These are phyloP conservation scores for Adansonia digitata DNA, from an alignment of 345 rosid genomes.

Conservation along the genomic window DNA sequence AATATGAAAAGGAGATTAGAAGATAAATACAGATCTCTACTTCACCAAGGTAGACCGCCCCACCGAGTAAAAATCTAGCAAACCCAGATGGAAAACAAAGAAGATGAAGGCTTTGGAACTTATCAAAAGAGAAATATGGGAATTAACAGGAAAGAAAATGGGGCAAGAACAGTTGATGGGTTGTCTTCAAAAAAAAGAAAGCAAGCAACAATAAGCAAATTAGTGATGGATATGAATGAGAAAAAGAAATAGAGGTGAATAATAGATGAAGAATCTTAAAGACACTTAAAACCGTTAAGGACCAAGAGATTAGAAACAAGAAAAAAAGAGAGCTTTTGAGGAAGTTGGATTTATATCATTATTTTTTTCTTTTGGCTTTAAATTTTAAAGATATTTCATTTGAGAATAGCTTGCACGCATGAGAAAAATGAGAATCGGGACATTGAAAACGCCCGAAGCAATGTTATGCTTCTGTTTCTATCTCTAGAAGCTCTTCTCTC, in stretches of 20 bases:
- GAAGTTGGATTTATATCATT: too few species aligned
- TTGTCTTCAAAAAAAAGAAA: conserved; percentile 8
- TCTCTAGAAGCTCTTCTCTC: neutral
- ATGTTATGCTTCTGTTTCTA: conserved; percentile 24
- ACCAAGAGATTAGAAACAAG: conserved; percentile 25
- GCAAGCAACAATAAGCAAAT: conserved; percentile 1
- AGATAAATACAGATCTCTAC: neutral
- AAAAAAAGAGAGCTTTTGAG: neutral
- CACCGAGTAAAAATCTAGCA: neutral
- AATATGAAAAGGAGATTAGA: neutral
- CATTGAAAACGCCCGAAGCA: conserved; percentile 68
- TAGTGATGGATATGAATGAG: conserved; percentile 2
- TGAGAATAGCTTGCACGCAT: conserved; percentile 87
- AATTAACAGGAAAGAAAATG: conserved; percentile 3
- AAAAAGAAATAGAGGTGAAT: conserved; percentile 18
- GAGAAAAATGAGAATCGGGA: conserved; percentile 30
- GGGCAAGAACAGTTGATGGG: conserved; percentile 13
- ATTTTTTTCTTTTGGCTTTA: neutral
- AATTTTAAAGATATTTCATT: neutral
- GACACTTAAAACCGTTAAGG: conserved; percentile 50
- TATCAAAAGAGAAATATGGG: neutral
- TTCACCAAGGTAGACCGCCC: conserved; percentile 7
- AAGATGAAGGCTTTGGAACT: conserved; percentile 7
- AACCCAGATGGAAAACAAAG: neutral
- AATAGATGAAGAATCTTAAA: conserved; percentile 52